Evolutionary conservation across 495 filamentous ascomycete species (phyloP), one percentile per base, ranked within the genome.

Genomic region (Aspergillus conjunctus): DNA sequence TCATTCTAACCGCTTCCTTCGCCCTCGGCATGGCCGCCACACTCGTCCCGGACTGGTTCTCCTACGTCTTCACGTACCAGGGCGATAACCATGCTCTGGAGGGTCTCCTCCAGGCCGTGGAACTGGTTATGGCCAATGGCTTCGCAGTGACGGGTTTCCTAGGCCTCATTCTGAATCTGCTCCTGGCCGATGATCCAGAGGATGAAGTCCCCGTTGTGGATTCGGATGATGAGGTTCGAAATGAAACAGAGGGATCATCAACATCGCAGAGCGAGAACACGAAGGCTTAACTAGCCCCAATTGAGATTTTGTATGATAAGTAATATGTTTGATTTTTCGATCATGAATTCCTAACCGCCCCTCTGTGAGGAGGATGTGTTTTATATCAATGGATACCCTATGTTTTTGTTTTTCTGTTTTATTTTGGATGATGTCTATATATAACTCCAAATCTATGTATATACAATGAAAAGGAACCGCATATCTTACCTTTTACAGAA

Each of bases 91-190:
- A 81, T 63, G 79, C 85, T 10, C 79, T 93, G 54, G 79, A 82
- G 37, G 93, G 93, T 3, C 88, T 96, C 71, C 79, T 92, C 56
- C 89, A 96, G 67, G 92, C 93, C 45, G 90, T 95, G 11, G 82
- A 81, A 21, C 73, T 97, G 32, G 80, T 96, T 49, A 86, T 95
- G 84, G 84, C 90, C 72, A 95, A 91, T 22, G 78, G 77, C 0
- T 83, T 81, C 46, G 78, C 77, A 1, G 77, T 96, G 21, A 87
- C 88, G 0, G 91, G 88, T 0, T 79, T 92, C 54, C 60, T 91
- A 14, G 82, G 87, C 17, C 77, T 94, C 59, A 70, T 90, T 44
- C 75, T 96, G 21, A 97, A 96, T 66, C 66, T 94, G 26, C 54
- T 87, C 7, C 73, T 97, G 11, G 81, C 86, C 1, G 85, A 89